Percentiles rank a stretch among this genome's conserved stretches.
Conservation (phyloP, 1,284 basidiomycete species). For the Puccinia coronata region DNA sequence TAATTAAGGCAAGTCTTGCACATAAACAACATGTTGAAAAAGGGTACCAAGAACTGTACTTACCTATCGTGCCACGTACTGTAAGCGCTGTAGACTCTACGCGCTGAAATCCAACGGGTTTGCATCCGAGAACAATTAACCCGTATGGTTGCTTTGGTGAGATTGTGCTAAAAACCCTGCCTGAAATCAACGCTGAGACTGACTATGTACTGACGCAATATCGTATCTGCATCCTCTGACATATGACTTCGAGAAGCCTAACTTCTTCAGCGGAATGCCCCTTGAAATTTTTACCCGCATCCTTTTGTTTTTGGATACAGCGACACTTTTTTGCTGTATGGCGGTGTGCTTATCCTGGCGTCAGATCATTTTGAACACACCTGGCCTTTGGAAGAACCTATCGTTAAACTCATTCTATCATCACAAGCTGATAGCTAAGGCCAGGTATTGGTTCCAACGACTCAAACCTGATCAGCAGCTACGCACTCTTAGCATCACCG, state of each 20-base stretch:
- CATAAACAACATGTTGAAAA: no score
- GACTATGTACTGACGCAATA: background rate
- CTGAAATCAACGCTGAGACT: constrained; percentile 4
- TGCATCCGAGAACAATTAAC: constrained; percentile 4
- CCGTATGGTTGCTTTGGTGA: no score
- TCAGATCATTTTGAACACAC: constrained; percentile 14
- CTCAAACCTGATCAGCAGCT: constrained; percentile 14
- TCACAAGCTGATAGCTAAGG: constrained; percentile 18
- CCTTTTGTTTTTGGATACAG: constrained; percentile 10
- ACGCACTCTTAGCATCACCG: background rate
- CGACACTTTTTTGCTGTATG: constrained; percentile 36
- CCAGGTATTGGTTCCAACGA: constrained; percentile 35
- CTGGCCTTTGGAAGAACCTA: constrained; percentile 20
- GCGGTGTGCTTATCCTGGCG: constrained; percentile 37
- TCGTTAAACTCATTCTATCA: background rate
- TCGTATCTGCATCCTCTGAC: background rate
- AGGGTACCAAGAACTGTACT: background rate
- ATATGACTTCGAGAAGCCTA: background rate
- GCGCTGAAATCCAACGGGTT: constrained; percentile 21
- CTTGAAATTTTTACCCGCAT: constrained; percentile 34
- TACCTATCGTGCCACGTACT: background rate
- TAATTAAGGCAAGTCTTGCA: constrained; percentile 33
- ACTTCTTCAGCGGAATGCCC: background rate
- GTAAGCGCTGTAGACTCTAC: background rate
- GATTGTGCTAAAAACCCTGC: no score